These are phyloP conservation scores for Leccinum barrowsii DNA, from an alignment of 768 basidiomycete species.

Conservation along the genomic window DNA sequence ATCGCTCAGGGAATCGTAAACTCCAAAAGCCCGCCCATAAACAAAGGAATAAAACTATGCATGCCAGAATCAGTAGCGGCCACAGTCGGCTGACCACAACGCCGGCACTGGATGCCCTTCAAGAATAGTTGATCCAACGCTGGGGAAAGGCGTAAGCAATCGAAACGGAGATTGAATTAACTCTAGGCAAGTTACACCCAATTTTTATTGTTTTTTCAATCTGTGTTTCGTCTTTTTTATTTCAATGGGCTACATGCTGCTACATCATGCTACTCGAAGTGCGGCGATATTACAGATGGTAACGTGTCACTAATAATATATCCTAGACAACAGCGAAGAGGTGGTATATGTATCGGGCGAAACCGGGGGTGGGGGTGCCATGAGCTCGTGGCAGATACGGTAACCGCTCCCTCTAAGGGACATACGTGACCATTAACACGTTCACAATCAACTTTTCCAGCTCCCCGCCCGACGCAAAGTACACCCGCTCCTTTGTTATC, in stretches of 20 bases:
- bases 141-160: no score
- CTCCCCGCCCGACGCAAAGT: slow-evolving; percentile 62
- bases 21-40: not conserved
- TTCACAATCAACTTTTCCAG: slow-evolving; percentile 76
- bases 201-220: not conserved
- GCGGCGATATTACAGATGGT: slow-evolving; percentile 9
- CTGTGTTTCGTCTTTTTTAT: slow-evolving; percentile 1
- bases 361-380: not conserved
- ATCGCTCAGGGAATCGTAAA: not conserved
- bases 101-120: not conserved
- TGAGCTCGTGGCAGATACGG: not conserved
- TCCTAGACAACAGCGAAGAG: not conserved
- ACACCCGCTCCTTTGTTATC: slow-evolving; percentile 64
- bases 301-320: slow-evolving; percentile 8
- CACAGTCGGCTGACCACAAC: not conserved
- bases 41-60: not conserved
- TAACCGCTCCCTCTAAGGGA: slow-evolving; percentile 43
- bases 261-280: not conserved
- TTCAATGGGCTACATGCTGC: slow-evolving; percentile 4
- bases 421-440: slow-evolving; percentile 65
- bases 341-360: not conserved
- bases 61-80: not conserved
- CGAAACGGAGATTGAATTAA: not conserved
- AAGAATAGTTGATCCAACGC: not conserved
- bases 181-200: no score